Evolutionary conservation across 306 rosid species (phyloP).

Genomic region (Macrotyloma uniflorum): DNA sequence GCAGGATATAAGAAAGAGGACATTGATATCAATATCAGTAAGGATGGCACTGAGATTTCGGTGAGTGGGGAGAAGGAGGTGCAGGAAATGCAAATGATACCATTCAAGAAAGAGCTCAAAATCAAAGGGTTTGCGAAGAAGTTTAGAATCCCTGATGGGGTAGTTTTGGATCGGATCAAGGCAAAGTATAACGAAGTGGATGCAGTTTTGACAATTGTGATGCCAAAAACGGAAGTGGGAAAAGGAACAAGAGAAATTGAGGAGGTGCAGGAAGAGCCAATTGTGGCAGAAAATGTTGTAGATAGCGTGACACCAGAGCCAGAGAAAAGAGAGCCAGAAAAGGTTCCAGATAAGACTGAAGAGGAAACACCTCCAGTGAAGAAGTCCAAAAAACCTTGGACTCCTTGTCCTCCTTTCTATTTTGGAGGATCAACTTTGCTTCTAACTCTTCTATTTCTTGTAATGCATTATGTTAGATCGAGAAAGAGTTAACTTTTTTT

Average conservation of each 20-base stretch:
- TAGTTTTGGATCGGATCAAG: constrained; percentile 60
- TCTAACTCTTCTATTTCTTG: constrained; percentile 37
- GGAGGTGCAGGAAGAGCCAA: constrained; percentile 56
- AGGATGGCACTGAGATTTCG: constrained; percentile 57
- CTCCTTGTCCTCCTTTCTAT: constrained; percentile 47
- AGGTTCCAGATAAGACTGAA: constrained; percentile 21
- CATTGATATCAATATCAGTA: constrained; percentile 58
- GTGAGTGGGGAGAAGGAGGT: constrained; percentile 65
- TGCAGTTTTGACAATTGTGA: constrained; percentile 49
- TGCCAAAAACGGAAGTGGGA: constrained; percentile 59
- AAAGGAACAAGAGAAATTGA: constrained; percentile 51
- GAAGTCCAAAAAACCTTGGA: constrained; percentile 40
- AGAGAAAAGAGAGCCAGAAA: constrained; percentile 16
- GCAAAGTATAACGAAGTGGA: constrained; percentile 59
- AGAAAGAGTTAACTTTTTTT: constrained; percentile 27
- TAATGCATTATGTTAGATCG: constrained; percentile 35
- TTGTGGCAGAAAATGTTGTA: constrained; percentile 29
- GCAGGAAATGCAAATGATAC: constrained; percentile 62
- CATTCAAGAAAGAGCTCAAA: constrained; percentile 60
- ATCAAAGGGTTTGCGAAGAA: constrained; percentile 55
- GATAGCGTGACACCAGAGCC: constrained; percentile 25
- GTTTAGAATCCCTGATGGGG: constrained; percentile 60
- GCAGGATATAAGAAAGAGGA: constrained; percentile 67
- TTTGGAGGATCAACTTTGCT: constrained; percentile 53
- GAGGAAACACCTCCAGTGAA: constrained; percentile 29